Conservation (phyloP, 805 yeast species). For the Saturnispora quitensis region DNA sequence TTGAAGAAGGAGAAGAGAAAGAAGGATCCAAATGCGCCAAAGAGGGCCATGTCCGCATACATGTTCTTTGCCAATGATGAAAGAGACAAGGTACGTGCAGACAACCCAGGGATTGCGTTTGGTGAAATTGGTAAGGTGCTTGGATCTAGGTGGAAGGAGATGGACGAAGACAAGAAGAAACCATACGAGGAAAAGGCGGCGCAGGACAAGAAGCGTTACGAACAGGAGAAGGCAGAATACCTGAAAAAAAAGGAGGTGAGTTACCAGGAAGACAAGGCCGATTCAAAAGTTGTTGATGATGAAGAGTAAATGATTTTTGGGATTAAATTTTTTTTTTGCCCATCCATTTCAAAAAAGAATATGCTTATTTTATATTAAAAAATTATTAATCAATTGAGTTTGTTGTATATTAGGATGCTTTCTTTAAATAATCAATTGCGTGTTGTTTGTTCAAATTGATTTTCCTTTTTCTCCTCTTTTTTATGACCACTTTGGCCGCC, state of each 20-base stretch:
- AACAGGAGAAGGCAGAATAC: constrained; percentile 87
- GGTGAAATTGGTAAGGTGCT: constrained; percentile 92
- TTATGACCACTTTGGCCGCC: neutral
- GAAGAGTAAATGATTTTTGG: neutral
- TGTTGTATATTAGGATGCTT: neutral
- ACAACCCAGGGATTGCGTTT: constrained; percentile 91
- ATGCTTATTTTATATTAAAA: too few species aligned
- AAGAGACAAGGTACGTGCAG: constrained; percentile 92
- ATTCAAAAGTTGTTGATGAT: constrained; percentile 1
- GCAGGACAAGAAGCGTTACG: constrained; percentile 96
- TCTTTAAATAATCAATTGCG: neutral
- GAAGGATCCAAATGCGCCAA: constrained; percentile 95
- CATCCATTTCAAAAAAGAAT: neutral
- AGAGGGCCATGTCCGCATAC: constrained; percentile 96
- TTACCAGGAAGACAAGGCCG: constrained; percentile 9
- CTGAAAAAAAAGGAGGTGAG: constrained; percentile 26
- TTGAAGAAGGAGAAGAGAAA: constrained; percentile 27
- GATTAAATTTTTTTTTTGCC: neutral
- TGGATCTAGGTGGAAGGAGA: constrained; percentile 96
- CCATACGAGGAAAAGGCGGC: constrained; percentile 93
- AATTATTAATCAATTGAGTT: neutral
- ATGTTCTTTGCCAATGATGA: constrained; percentile 98
- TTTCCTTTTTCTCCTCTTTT: neutral
- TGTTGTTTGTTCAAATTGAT: neutral
- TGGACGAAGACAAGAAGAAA: constrained; percentile 68